Base-by-base conservation (phyloP, 179 eudicot genomes). In the Camellia oleifera region DNA sequence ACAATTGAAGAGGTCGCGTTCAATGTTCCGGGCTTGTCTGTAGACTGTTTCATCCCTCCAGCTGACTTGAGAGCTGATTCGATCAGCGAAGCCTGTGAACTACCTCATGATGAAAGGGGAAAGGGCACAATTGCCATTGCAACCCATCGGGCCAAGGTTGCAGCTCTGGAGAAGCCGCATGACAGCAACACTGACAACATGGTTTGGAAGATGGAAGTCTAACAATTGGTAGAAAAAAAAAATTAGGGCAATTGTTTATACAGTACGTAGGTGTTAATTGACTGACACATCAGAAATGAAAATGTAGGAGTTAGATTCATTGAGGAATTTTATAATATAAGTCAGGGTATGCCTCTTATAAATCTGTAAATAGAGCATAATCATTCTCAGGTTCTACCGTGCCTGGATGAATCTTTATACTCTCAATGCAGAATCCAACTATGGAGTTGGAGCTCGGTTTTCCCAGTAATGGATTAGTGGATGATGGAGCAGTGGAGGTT, bases 1-100 rank as follows among this genome's bases (percentile, higher is more conserved):
- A 92, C 97, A 2, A 95, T 95, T 40, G 97, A 93, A 81, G 98
- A 95, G 82, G 98, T 95, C 20, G 98, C 97, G 3, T 95, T 95
- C 74, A 95, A 95, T 62, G 90, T 95, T 67, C 98, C 97, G 0
- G 98, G 98, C 8, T 76, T 95, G 76, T 95, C 97, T 7, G 7
- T 89, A 9, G 98, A 94, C 84, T 95, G 98, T 80, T 95, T 95
- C 80, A 93, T 95, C 40, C 98, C 98, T 45, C 98, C 98, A 0
- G 94, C 98, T 17, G 98, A 95, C 72, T 80, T 94, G 63, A 88
- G 90, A 81, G 88, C 88, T 15, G 89, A 86, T 58, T 84, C 98
- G 9, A 81, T 88, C 44, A 84, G 89, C 2, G 93, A 93, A 67
- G 77, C 97, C 4, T 88, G 89, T 69, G 95, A 90, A 58, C 87